Evolutionary conservation across 129 eudicot species (phyloP).

Genomic region (Pittosporum tobira): DNA sequence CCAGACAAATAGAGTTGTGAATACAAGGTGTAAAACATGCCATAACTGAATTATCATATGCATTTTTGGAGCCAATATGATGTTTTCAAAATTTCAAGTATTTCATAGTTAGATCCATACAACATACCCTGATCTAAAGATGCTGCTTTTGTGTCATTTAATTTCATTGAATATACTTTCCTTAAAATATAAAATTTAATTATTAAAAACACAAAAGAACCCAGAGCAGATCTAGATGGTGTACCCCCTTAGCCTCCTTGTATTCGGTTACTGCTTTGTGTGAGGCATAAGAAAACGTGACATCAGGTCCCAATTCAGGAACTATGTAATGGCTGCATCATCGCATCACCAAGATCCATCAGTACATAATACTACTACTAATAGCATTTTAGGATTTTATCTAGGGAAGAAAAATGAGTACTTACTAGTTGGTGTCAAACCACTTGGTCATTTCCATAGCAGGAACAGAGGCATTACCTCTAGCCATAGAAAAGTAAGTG

Average conservation of each 20-base stretch:
- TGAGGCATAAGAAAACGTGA: slow-evolving; percentile 17
- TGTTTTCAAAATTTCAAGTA: not conserved
- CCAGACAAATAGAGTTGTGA: not conserved
- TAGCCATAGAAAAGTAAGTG: slow-evolving; percentile 96
- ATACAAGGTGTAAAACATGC: not conserved
- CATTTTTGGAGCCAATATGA: not conserved
- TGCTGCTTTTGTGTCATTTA: not conserved
- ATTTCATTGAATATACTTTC: not conserved
- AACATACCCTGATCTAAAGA: not conserved
- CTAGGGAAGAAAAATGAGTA: slow-evolving; percentile 9
- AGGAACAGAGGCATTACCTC: slow-evolving; percentile 99
- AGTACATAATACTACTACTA: not conserved
- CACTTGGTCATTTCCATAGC: slow-evolving; percentile 99
- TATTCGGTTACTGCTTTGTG: slow-evolving; percentile 14
- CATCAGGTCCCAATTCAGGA: slow-evolving; percentile 91
- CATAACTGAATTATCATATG: not conserved
- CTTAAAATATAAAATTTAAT: not conserved
- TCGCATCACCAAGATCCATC: not conserved
- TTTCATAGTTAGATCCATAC: not conserved
- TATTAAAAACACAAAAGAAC: not conserved
- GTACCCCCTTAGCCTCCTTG: slow-evolving; percentile 15
- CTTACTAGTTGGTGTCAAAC: slow-evolving; percentile 99
- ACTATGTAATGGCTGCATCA: slow-evolving; percentile 85
- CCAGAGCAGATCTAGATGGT: not conserved
- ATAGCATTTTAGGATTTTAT: too few relatives aligned